A percentile compares a stretch with the other conserved stretches of the same genome.
Conservation (phyloP, 345 rosid genomes). For the Hypericum androsaemum region DNA sequence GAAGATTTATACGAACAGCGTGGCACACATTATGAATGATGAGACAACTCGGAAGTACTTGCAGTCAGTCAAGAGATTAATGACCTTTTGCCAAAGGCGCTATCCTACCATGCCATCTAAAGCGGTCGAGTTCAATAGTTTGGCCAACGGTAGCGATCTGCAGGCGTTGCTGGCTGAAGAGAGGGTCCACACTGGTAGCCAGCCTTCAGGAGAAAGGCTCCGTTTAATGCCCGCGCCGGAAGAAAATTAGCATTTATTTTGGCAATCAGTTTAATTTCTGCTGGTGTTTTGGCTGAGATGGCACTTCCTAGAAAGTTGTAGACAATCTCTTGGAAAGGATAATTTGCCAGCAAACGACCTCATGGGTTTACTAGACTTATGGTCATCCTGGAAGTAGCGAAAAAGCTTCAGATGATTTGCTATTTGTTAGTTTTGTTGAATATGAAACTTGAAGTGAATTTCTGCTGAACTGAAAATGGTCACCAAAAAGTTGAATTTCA, state of each 20-base stretch:
- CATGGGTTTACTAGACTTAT: no score
- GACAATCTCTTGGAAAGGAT: no score
- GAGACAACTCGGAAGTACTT: slow-evolving; percentile 96
- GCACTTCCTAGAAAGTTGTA: no score
- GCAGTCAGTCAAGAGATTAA: slow-evolving; percentile 82
- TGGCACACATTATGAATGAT: slow-evolving; percentile 96
- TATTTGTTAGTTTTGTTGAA: no score
- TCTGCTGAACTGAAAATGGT: no score
- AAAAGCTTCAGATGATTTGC: no score
- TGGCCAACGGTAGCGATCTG: slow-evolving; percentile 89
- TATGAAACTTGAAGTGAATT: no score
- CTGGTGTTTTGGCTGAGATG: no score
- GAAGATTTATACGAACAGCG: slow-evolving; percentile 93
- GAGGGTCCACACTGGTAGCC: slow-evolving; percentile 32
- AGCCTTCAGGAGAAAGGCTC: slow-evolving; percentile 49
- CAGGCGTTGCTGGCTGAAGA: slow-evolving; percentile 85
- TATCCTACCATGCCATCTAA: slow-evolving; percentile 88
- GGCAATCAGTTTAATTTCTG: background rate
- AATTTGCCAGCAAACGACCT: no score
- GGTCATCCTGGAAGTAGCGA: no score
- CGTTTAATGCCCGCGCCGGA: slow-evolving; percentile 60
- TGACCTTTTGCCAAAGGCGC: slow-evolving; percentile 93
- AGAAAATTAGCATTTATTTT: slow-evolving; percentile 30
- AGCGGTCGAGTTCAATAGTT: slow-evolving; percentile 95
- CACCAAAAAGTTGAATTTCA: no score